A percentile compares a stretch with the other conserved stretches of the same genome.
phyloP scores from a whole-genome alignment of 345 rosid species.

The Ricinus communis region DNA sequence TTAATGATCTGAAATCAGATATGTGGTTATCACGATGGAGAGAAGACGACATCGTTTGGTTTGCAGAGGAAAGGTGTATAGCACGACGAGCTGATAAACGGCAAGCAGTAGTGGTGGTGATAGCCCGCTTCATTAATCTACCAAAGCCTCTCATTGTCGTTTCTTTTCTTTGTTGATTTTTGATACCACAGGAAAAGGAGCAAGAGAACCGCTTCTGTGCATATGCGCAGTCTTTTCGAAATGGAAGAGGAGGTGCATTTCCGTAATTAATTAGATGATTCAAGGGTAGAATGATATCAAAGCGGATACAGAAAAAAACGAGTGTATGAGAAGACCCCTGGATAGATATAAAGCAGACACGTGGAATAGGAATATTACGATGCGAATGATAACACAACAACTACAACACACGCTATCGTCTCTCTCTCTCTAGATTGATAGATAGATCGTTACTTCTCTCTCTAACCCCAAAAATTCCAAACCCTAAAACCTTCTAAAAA shows the following conservation, averaged over 20 bases:
- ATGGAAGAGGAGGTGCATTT: neutral
- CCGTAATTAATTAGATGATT: neutral
- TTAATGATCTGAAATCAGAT: constrained; percentile 8
- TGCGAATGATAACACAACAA: neutral
- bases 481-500: constrained; percentile 19
- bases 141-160: constrained; percentile 25
- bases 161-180: neutral
- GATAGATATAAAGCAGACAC: neutral
- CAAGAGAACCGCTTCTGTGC: neutral
- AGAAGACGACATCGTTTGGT: constrained; percentile 16
- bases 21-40: neutral
- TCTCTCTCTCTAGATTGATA: too few species aligned
- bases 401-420: constrained; percentile 12
- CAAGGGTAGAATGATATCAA: constrained; percentile 2
- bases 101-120: constrained; percentile 5
- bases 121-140: constrained; percentile 20
- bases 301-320: neutral
- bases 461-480: constrained; percentile 10
- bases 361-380: neutral
- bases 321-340: neutral
- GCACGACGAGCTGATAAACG: constrained; percentile 32
- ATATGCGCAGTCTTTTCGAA: too few species aligned
- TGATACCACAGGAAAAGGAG: neutral
- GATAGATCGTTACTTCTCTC: constrained; percentile 4
- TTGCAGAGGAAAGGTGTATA: constrained; percentile 26